phyloP scores from a whole-genome alignment of 139 green algal species.

The Micractinium conductrix region DNA sequence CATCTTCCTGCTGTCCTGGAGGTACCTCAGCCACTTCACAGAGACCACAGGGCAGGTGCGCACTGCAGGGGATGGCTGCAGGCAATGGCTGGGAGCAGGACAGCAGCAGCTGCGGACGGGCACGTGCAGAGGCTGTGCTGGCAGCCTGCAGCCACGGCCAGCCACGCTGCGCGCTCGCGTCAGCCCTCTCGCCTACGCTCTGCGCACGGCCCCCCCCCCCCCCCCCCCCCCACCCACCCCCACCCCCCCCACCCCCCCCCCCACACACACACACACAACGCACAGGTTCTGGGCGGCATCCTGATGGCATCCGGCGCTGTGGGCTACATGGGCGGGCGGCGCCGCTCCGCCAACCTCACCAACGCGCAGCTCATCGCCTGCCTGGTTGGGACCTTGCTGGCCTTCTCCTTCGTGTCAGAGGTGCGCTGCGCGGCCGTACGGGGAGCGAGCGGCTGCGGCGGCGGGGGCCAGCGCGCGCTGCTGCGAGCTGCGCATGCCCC shows the following conservation, averaged over 20 bases:
- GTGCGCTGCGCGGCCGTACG: slow-evolving; percentile 10
- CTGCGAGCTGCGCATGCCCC: too few relatives aligned
- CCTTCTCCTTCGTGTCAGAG: slow-evolving; percentile 52
- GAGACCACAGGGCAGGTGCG: slow-evolving; percentile 17
- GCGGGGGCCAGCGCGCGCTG: too few relatives aligned
- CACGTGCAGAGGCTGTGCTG: neutral
- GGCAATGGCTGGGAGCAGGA: neutral
- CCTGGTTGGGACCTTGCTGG: slow-evolving; percentile 55
- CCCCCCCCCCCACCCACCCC: too few relatives aligned
- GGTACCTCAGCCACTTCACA: slow-evolving; percentile 22
- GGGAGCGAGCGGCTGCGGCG: neutral
- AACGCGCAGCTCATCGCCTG: slow-evolving; percentile 48
- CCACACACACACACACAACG: too few relatives aligned
- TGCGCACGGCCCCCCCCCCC: too few relatives aligned
- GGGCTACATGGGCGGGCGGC: slow-evolving; percentile 40
- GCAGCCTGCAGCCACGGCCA: too few relatives aligned
- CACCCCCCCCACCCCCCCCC: too few relatives aligned
- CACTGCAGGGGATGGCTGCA: neutral
- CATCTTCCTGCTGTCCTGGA: slow-evolving; percentile 41
- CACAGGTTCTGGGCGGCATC: slow-evolving; percentile 34
- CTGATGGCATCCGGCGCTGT: slow-evolving; percentile 2
- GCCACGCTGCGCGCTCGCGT: too few relatives aligned
- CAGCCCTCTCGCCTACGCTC: too few relatives aligned
- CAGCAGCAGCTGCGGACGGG: neutral
- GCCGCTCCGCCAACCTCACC: slow-evolving; percentile 9